Evolutionary conservation across 2,329 filamentous ascomycete species (phyloP), one percentile per base, ranked within the genome.

Genomic region (Fusarium drepaniforme): DNA sequence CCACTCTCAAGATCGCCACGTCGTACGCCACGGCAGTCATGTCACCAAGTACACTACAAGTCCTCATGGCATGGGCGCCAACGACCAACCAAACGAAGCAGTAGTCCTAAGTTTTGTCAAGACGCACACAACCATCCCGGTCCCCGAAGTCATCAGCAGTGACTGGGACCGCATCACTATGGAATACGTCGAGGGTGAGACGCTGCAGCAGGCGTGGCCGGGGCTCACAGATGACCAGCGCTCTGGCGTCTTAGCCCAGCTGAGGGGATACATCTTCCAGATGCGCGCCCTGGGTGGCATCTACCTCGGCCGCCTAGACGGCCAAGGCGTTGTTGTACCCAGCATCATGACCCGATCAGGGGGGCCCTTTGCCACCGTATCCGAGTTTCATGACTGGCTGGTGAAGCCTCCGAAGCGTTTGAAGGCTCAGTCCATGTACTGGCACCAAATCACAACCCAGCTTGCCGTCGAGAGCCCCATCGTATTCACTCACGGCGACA

Each of bases 151-250:
- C n/a, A 65, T 80, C 8, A 74, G 74, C 44, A 78, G 76, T 23
- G 76, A 75, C 2, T 81, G 68, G 75, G 77, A 80, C 61, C 79
- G 78, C 40, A 68, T 81, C 11, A 78, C 76, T 5, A 75, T 79
- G 80, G 67, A 77, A 51, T 76, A 75, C 18, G 46, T 81, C 1
- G 68, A 78, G 18, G 79, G 80, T 2, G 72, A 80, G n/a, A 77
- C 78, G 21, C 66, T 79, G 33, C 37, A 74, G 42, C 53, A 78
- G 49, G 78, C 72, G 0, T 81, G 80, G 79, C 70, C 73, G 1
- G 38, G 33, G 0, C 71, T 79, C 0, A 68, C 70, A 23, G 16
- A 62, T 11, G 66, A 68, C 1, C 61, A 81, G 58, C 75, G 75
- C 4, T 57, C 68, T 1, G 46, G n/a, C 15, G 68, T 80, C 21